Percentiles rank a stretch among this genome's conserved stretches.
Conservation (phyloP, 306 rosid species). For the Phaseolus lunatus region DNA sequence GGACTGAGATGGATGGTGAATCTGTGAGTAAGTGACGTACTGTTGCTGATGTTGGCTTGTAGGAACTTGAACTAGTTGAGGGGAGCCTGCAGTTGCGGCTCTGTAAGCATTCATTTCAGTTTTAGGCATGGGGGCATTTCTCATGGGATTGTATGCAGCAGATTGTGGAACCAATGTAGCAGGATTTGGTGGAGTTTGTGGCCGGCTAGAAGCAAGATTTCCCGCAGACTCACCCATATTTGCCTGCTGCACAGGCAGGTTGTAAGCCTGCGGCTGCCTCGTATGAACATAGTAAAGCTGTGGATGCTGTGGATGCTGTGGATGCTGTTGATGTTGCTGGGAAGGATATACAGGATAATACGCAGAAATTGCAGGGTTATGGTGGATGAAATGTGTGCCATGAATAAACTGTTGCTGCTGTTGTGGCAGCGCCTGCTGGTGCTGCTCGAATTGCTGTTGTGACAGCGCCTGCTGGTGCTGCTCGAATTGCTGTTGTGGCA, state of each 20-base stretch:
- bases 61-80: slow-evolving; percentile 80
- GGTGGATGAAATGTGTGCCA: slow-evolving; percentile 82
- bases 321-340: slow-evolving; percentile 79
- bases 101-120: slow-evolving; percentile 80
- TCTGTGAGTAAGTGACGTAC: slow-evolving; percentile 75
- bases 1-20: slow-evolving; percentile 89
- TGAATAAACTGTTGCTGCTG: slow-evolving; percentile 77
- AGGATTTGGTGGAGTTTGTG: slow-evolving; percentile 71
- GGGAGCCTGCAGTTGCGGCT: slow-evolving; percentile 64
- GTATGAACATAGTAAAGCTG: slow-evolving; percentile 79
- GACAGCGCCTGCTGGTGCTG: slow-evolving; percentile 52
- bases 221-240: slow-evolving; percentile 65
- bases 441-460: slow-evolving; percentile 72
- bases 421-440: slow-evolving; percentile 50
- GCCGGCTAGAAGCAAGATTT: slow-evolving; percentile 56
- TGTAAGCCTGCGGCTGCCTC: slow-evolving; percentile 81
- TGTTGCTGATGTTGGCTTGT: slow-evolving; percentile 82
- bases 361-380: slow-evolving; percentile 63
- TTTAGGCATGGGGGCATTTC: slow-evolving; percentile 70
- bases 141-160: slow-evolving; percentile 63
- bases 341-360: slow-evolving; percentile 88
- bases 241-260: slow-evolving; percentile 70
- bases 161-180: slow-evolving; percentile 55
- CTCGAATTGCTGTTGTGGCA: slow-evolving; percentile 73
- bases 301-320: slow-evolving; percentile 48